These are phyloP conservation scores for Leucosporidium yakuticum DNA, from an alignment of 768 basidiomycete species.

Conservation along the genomic window DNA sequence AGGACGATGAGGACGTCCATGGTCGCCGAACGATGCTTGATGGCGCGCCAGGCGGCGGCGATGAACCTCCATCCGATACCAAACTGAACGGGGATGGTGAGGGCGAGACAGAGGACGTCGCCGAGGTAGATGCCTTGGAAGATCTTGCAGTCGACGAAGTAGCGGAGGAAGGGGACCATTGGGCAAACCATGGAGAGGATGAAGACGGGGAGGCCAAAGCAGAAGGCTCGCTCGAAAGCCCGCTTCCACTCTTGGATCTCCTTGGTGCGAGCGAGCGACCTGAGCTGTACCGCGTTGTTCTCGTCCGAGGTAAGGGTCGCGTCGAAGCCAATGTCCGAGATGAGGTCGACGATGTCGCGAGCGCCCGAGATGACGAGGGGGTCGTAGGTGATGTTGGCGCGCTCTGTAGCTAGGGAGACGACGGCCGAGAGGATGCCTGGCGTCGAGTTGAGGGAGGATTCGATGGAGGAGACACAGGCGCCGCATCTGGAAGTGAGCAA, in stretches of 20 bases:
- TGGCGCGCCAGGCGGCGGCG: constrained; percentile 77
- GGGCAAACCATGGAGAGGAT: constrained; percentile 79
- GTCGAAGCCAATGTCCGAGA: constrained; percentile 85
- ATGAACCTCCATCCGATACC: constrained; percentile 87
- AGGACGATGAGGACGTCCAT: constrained; percentile 98
- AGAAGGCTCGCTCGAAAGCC: constrained; percentile 65
- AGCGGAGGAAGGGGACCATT: constrained; percentile 57
- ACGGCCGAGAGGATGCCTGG: constrained; percentile 69
- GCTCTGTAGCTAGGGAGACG: constrained; percentile 67
- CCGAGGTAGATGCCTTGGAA: constrained; percentile 70
- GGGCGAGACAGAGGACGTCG: constrained; percentile 64
- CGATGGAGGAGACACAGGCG: constrained; percentile 70
- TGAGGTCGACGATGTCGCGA: constrained; percentile 78
- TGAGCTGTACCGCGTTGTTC: constrained; percentile 72
- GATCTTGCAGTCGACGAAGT: constrained; percentile 52
- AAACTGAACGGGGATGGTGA: constrained; percentile 89
- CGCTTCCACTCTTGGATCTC: constrained; percentile 85
- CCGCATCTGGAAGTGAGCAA: constrained; percentile 49
- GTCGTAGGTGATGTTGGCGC: constrained; percentile 68
- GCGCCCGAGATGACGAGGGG: constrained; percentile 59
- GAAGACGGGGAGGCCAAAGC: constrained; percentile 90
- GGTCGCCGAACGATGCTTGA: constrained; percentile 81
- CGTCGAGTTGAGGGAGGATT: constrained; percentile 59
- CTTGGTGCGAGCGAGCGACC: constrained; percentile 77
- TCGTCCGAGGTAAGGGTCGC: constrained; percentile 70